Evolutionary conservation across 192 early-diverging fungal species (phyloP), one percentile per base, ranked within the genome.

Genomic region (Backusella tuberculispora): DNA sequence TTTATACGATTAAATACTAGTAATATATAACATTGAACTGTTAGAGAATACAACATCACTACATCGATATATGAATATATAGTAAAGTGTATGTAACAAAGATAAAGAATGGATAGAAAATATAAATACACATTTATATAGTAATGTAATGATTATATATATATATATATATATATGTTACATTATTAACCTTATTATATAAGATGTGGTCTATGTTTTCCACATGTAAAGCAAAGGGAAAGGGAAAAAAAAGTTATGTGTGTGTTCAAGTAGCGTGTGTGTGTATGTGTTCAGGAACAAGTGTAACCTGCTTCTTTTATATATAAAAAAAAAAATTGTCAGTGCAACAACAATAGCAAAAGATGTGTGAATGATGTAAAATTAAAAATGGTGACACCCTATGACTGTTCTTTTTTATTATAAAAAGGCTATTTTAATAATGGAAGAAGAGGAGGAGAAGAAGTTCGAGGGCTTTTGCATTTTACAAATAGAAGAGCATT

Each of bases 311-410:
- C 53, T 56, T 56, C 2, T 56, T 24, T 53, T 19, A 53, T n/a
- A 19, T 21, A 53, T 53, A 34, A 34, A 34, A 34, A 34, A 34
- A 34, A 34, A 34, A 34, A 34, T 34, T 34, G 29, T 2, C 29
- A 34, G 29, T 34, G 2, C 29, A 34, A 34, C 29, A 34, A 34
- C 29, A 34, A 34, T 34, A 0, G 29, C 29, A 34, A 34, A 34
- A 34, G 29, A 34, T 2, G 29, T 34, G 29, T 34, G 29, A 34
- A 34, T 34, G 15, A 56, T 56, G 53, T 56, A 56, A 56, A 56
- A 56, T 56, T 56, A 56, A 56, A 56, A 56, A 56, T 56, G 24
- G 53, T 56, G 53, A 26, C 53, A 56, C 53, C 53, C 19, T 17
- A 53, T 53, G 9, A 6, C 48, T 9, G 29, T 34, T 34, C 29